These are phyloP conservation scores for Hypoxylon sp. DNA, from an alignment of 2,329 filamentous ascomycete species.

Conservation along the genomic window DNA sequence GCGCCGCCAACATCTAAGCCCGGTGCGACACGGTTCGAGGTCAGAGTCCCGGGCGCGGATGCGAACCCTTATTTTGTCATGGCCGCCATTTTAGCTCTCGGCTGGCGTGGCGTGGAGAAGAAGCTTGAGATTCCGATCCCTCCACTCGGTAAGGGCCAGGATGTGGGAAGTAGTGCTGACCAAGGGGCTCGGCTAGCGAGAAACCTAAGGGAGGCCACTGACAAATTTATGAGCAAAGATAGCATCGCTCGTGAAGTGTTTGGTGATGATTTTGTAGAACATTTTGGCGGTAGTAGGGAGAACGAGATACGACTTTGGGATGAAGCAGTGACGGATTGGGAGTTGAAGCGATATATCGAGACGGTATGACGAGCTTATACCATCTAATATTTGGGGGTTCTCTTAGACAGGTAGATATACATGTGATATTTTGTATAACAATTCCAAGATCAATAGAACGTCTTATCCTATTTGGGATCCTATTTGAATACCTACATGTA, in stretches of 20 bases:
- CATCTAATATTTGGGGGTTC: neutral
- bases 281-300: conserved; percentile 91
- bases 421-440: conserved; percentile 27
- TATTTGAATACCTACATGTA: no score
- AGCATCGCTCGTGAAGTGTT: conserved; percentile 95
- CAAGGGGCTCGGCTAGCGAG: conserved; percentile 85
- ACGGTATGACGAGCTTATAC: conserved; percentile 66
- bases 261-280: conserved; percentile 95
- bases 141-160: conserved; percentile 86
- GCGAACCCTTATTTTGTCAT: conserved; percentile 91
- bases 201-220: conserved; percentile 86
- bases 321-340: conserved; percentile 97
- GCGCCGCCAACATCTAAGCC: conserved; percentile 87
- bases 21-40: conserved; percentile 90
- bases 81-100: conserved; percentile 86
- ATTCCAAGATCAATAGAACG: conserved; percentile 1
- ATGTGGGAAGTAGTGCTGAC: conserved; percentile 80
- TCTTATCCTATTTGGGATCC: no score
- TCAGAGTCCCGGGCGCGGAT: conserved; percentile 94
- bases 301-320: conserved; percentile 94
- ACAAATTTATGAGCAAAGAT: conserved; percentile 79
- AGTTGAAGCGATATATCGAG: conserved; percentile 83
- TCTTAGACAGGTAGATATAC: conserved; percentile 22
- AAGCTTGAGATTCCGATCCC: conserved; percentile 86
- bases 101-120: conserved; percentile 93